These are phyloP conservation scores for Eucalyptus tenuipes DNA, from an alignment of 345 rosid species.

Conservation along the genomic window DNA sequence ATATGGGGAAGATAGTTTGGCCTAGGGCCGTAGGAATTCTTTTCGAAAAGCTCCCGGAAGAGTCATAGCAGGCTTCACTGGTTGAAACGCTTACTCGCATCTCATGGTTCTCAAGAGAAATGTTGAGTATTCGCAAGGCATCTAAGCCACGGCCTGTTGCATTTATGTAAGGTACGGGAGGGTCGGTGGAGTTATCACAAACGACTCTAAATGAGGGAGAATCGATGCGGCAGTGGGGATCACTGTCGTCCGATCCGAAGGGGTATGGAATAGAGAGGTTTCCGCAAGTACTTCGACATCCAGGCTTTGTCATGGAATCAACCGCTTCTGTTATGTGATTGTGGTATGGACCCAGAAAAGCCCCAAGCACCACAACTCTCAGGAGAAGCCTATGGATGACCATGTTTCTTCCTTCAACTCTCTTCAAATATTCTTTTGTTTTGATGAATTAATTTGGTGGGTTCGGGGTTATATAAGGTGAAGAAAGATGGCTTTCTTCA, in stretches of 20 bases:
- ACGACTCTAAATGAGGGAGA: neutral
- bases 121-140: neutral
- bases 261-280: neutral
- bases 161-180: neutral
- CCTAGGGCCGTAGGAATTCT: fast-evolving
- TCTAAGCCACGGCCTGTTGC: fast-evolving
- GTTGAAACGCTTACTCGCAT: neutral
- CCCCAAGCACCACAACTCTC: no score
- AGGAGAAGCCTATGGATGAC: no score
- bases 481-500: no score
- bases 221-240: neutral
- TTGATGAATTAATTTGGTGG: no score
- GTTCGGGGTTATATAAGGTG: no score
- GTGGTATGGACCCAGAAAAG: neutral
- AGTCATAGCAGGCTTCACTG: neutral
- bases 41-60: fast-evolving
- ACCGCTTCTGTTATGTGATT: neutral
- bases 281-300: neutral
- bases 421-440: no score
- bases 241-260: neutral
- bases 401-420: no score
- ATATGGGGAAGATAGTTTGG: no score
- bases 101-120: neutral
- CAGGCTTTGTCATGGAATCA: neutral
- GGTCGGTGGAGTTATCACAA: neutral